Evolutionary conservation across 768 basidiomycete species (phyloP).

Genomic region (Kwoniella sp.): DNA sequence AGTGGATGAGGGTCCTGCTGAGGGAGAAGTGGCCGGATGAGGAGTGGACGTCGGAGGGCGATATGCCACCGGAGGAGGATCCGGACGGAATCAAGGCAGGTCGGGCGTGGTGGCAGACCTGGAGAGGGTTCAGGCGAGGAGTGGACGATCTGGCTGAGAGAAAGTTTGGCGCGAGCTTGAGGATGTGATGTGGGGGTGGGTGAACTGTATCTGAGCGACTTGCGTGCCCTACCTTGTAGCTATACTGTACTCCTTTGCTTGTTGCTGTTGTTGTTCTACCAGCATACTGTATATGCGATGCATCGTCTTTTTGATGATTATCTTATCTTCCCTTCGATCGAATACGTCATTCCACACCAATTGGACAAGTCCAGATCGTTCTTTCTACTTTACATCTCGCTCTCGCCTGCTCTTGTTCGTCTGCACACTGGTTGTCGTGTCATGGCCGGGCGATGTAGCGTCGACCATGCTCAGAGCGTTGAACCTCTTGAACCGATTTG

Average conservation of each 20-base stretch:
- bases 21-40: constrained; percentile 57
- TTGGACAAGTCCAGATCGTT: too few relatives aligned
- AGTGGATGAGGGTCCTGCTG: constrained; percentile 75
- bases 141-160: constrained; percentile 64
- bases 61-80: constrained; percentile 29
- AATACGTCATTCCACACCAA: not conserved
- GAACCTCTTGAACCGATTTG: not conserved
- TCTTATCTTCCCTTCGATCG: not conserved
- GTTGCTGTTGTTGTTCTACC: not conserved
- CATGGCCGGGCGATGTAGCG: too few relatives aligned
- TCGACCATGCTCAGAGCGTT: constrained; percentile 6
- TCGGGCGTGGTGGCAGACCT: constrained; percentile 76
- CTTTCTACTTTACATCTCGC: too few relatives aligned
- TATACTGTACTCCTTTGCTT: not conserved
- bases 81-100: constrained; percentile 50
- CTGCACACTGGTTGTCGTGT: too few relatives aligned
- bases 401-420: too few relatives aligned
- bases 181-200: constrained; percentile 25
- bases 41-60: constrained; percentile 56
- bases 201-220: too few relatives aligned
- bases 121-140: constrained; percentile 62
- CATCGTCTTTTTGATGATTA: too few relatives aligned
- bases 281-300: not conserved
- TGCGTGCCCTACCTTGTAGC: too few relatives aligned
- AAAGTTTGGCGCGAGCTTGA: constrained; percentile 67